A percentile compares a stretch with the other conserved stretches of the same genome.
Evolutionary conservation across 1,139 yeast genomes (phyloP).

Genomic region (Debaryomyces sp.): DNA sequence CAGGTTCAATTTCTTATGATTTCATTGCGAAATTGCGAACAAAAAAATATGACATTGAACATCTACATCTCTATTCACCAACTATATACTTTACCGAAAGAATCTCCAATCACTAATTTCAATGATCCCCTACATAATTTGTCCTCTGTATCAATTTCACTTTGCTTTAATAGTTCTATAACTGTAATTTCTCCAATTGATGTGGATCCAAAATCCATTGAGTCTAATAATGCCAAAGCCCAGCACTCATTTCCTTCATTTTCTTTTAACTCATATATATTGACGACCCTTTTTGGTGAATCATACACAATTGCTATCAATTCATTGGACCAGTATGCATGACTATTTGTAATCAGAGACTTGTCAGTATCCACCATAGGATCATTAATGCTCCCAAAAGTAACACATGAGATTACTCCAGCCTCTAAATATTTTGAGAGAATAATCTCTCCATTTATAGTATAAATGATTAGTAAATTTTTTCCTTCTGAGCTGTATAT

Average conservation of each 20-base stretch:
- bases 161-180: constrained; percentile 31
- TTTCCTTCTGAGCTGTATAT: constrained; percentile 21
- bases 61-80: constrained; percentile 13
- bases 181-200: constrained; percentile 24
- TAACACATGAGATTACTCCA: constrained; percentile 22
- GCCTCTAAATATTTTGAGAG: constrained; percentile 20
- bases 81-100: constrained; percentile 39
- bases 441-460: constrained; percentile 57
- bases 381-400: constrained; percentile 38
- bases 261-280: constrained; percentile 26
- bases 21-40: neutral
- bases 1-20: neutral
- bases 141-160: constrained; percentile 40
- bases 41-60: neutral
- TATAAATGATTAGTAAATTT: constrained; percentile 39
- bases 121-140: constrained; percentile 37
- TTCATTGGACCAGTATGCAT: constrained; percentile 44
- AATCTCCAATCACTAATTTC: constrained; percentile 39
- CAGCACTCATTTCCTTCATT: constrained; percentile 20
- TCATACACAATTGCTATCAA: constrained; percentile 30
- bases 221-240: constrained; percentile 26
- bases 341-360: constrained; percentile 26
- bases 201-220: constrained; percentile 16
- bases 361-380: constrained; percentile 30
- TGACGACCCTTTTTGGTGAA: constrained; percentile 16